Base-by-base conservation (phyloP, 768 basidiomycete species). In the Suillus sp. region DNA sequence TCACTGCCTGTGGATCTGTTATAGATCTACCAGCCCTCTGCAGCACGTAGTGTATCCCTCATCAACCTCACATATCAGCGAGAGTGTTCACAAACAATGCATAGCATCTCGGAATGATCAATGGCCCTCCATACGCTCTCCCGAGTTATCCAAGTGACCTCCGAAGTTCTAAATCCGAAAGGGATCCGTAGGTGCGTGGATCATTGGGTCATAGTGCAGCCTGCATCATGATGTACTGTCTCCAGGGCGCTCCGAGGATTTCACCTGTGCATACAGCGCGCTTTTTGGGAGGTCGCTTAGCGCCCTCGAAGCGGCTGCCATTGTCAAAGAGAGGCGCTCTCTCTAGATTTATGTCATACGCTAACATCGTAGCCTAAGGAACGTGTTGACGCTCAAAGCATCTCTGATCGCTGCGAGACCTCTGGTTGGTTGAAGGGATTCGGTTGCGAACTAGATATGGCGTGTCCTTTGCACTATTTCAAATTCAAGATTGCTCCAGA, bases 21-120 rank as follows among this genome's bases (percentile, higher is more conserved):
- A 30, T 40, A 57, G 55, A 56, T 53, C 51, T 53, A 35, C 32
- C 32, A 53, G 30, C 51, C 55, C 25, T 25, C 22, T 38, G 55
- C 55, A 25, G 56, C 25, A 40, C 56, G 38, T 40, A 20, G 30
- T 51, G 18, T 56, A 56, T 56, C 16, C 32, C 6, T 40, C 25
- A 2, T 40, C 25, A 27, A 57, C 37, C 16, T 40, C 22, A 56
- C 35, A 25, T 56, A 37, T 57, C 25, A 11, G 7, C 56, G 6
- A 22, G 40, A 30, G 16, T 56, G 9, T 38, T 56, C 14, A 56
- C 22, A 37, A n/a, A 16, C 34, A 55, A 55, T 55, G n/a, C 35
- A 37, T 35, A 56, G 37, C 51, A 53, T 40, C 11, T 54, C n/a
- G 7, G 34, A 54, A n/a, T 37, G 9, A 22, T 34, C 8, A 34